Conservation (phyloP, 192 early-diverging fungal species). For the Linnemannia zychae region DNA sequence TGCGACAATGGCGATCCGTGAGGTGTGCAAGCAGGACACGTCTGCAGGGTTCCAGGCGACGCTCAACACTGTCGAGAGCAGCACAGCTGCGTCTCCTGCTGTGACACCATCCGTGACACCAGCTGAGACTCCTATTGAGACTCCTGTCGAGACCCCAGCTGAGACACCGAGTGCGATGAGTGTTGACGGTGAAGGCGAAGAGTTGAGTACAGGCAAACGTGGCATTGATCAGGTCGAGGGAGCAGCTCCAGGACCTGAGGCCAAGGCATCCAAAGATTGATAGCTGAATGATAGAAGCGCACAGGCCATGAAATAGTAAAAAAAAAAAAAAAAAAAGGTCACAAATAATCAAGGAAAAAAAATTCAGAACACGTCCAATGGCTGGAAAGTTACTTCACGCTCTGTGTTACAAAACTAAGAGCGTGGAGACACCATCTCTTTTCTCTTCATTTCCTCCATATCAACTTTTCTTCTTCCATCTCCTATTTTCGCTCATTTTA, state of each 20-base stretch:
- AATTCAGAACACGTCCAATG: constrained; percentile 2
- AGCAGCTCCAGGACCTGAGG: constrained; percentile 17
- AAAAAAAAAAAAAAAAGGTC: neutral
- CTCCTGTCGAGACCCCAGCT: constrained; percentile 4
- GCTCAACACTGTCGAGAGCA: constrained; percentile 19
- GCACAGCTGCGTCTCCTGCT: neutral
- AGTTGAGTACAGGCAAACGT: constrained; percentile 15
- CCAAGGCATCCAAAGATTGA: constrained; percentile 24
- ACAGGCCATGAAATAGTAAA: neutral
- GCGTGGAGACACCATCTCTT: no score
- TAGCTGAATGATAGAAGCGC: neutral
- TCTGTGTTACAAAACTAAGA: no score
- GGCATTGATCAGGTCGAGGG: constrained; percentile 42
- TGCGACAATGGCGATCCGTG: constrained; percentile 97
- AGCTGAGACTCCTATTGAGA: neutral
- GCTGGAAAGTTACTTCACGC: no score
- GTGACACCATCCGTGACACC: neutral
- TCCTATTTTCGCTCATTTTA: no score
- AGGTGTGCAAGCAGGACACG: constrained; percentile 81
- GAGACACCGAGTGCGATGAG: neutral
- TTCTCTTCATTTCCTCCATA: no score
- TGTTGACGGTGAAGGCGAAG: neutral
- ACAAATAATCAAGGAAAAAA: neutral
- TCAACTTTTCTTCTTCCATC: no score
- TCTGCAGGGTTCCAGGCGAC: constrained; percentile 65